These are phyloP conservation scores for Dothiorella sarmentorum DNA, from an alignment of 2,329 filamentous ascomycete species.

Conservation along the genomic window DNA sequence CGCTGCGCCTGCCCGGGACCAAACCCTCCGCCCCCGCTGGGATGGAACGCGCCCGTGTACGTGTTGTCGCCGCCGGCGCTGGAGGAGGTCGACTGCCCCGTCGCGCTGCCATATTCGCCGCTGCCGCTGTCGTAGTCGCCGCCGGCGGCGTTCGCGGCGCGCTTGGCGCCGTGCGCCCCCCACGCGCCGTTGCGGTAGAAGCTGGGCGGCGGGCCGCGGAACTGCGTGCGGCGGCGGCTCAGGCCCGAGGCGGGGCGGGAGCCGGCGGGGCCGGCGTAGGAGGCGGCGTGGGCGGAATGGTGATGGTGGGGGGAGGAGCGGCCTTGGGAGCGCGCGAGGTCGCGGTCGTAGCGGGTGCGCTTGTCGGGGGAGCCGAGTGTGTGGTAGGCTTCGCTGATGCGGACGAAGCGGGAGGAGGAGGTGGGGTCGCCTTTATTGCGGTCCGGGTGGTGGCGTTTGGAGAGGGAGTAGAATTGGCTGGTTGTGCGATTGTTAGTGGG, in stretches of 20 bases:
- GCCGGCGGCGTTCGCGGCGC: slow-evolving; percentile 40
- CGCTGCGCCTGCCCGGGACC: slow-evolving; percentile 55
- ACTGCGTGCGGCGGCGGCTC: slow-evolving; percentile 69
- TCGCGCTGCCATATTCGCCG: slow-evolving; percentile 19
- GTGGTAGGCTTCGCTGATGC: slow-evolving; percentile 79
- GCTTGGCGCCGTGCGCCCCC: slow-evolving; percentile 61
- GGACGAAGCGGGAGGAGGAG: slow-evolving; percentile 73
- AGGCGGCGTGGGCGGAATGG: slow-evolving; percentile 38
- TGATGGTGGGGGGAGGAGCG: slow-evolving; percentile 25
- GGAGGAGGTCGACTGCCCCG: slow-evolving; percentile 19
- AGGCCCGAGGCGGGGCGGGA: slow-evolving; percentile 77
- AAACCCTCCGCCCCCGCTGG: slow-evolving; percentile 51
- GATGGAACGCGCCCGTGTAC: slow-evolving; percentile 26
- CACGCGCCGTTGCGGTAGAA: slow-evolving; percentile 84
- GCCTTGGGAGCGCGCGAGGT: slow-evolving; percentile 50
- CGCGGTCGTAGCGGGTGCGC: slow-evolving; percentile 76
- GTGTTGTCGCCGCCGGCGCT: slow-evolving; percentile 18
- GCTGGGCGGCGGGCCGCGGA: slow-evolving; percentile 80
- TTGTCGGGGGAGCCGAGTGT: slow-evolving; percentile 69
- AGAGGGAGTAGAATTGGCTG: slow-evolving; percentile 79
- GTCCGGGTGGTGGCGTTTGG: slow-evolving; percentile 90
- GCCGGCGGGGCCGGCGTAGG: slow-evolving; percentile 62
- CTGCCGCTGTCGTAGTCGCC: neutral
- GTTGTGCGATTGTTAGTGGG: neutral
- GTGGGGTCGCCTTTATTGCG: slow-evolving; percentile 73